Base-by-base conservation (phyloP, 1,284 basidiomycete species). In the Trichosporon sp. region DNA sequence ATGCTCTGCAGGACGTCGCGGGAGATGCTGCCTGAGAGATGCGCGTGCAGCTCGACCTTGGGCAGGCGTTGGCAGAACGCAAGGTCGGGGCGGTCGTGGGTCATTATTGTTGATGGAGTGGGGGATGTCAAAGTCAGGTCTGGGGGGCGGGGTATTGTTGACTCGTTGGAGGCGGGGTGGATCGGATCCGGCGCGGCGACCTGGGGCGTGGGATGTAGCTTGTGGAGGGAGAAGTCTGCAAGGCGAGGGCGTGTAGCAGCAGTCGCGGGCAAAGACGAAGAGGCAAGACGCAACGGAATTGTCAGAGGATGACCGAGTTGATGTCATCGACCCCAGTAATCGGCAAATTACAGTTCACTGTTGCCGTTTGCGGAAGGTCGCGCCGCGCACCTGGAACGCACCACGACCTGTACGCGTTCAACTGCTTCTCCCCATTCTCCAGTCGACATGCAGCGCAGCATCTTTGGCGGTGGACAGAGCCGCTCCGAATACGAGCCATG, bases 41-140 rank as follows among this genome's bases (percentile, higher is more conserved):
- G 78, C 0, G 78, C 78, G 68, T 79, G 78, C 5, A 79, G 76
- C 78, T 78, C 78, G 51, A 78, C 72, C 61, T 78, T 78, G 48
- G 78, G 78, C 31, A 78, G 66, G 5, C 70, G 69, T 12, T 59
- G 67, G 65, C 78, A 78, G 69, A 75, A 78, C n/a, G 32, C 71
- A 4, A 63, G 10, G 54, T 75, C 72, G 5, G 56, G 56, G 31
- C 32, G 56, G 26, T 61, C 14, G 31, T 61, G 26, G 12, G 8
- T 26, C 56, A 61, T 61, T 14, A 31, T 11, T 14, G 56, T 31
- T 21, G 26, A 56, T 61, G 56, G 56, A 16, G 56, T 32, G 56
- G 8, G 32, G 14, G 31, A 32, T 51, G n/a, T 19, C 6, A 26
- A 54, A 19, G 6, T n/a, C 4, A 48, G 46, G 16, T 5, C 4